A percentile compares a stretch with the other conserved stretches of the same genome.
Evolutionary conservation across 179 eudicot species (phyloP).

Genomic region (Vitellaria paradoxa): DNA sequence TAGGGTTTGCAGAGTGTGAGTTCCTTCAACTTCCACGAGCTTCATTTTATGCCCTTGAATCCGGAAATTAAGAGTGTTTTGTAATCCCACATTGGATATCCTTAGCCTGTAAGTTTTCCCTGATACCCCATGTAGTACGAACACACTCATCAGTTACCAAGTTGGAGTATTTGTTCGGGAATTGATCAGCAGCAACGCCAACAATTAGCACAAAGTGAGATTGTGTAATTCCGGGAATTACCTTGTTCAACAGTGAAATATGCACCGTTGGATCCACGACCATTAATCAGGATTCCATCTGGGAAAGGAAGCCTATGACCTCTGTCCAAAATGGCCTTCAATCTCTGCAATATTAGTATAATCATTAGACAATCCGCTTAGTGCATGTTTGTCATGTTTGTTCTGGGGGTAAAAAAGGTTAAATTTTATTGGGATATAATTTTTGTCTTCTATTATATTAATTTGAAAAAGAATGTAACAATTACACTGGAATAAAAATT

Average conservation of each 20-base stretch:
- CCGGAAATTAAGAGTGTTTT: conserved; percentile 55
- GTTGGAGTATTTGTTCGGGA: neutral
- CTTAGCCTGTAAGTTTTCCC: conserved; percentile 71
- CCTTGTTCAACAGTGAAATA: conserved; percentile 73
- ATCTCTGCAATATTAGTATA: conserved; percentile 28
- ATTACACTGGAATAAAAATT: too few relatives aligned
- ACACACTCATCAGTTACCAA: neutral
- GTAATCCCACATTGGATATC: conserved; percentile 68
- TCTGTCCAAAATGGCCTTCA: conserved; percentile 38
- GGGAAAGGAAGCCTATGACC: conserved; percentile 65
- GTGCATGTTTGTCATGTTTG: too few relatives aligned
- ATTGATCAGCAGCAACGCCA: neutral
- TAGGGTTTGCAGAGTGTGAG: conserved; percentile 57
- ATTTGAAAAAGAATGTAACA: too few relatives aligned
- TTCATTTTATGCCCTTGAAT: conserved; percentile 64
- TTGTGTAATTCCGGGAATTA: neutral
- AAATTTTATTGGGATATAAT: too few relatives aligned
- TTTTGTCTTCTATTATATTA: too few relatives aligned
- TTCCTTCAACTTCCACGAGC: conserved; percentile 68
- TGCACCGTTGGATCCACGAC: conserved; percentile 61
- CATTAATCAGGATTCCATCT: conserved; percentile 73
- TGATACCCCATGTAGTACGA: conserved; percentile 6
- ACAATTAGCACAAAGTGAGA: neutral
- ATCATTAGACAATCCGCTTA: neutral
- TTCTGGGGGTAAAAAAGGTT: too few relatives aligned